phyloP scores from a whole-genome alignment of 2,329 filamentous ascomycete species.

The Colletotrichum noveboracense region DNA sequence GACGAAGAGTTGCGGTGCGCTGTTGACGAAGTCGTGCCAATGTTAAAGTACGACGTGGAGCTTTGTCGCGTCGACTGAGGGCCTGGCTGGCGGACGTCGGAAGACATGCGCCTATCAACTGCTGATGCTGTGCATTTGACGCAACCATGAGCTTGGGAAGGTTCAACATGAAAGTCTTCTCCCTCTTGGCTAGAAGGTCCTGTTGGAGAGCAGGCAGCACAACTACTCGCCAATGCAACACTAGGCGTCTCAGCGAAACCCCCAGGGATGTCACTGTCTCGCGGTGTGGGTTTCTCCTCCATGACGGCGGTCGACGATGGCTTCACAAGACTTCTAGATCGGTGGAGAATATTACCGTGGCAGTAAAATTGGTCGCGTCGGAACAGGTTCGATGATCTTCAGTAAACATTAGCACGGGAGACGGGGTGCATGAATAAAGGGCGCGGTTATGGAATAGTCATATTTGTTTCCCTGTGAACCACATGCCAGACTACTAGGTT shows the following conservation, averaged over 20 bases:
- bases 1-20: neutral
- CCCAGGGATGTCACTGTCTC: slow-evolving; percentile 35
- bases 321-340: neutral
- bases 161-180: neutral
- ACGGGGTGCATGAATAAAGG: neutral
- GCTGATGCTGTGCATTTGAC: neutral
- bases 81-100: neutral
- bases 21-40: neutral
- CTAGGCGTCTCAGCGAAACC: slow-evolving; percentile 35
- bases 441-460: neutral
- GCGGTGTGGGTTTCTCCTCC: slow-evolving; percentile 32
- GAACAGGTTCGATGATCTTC: neutral
- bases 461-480: neutral
- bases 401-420: neutral
- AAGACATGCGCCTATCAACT: neutral
- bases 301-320: slow-evolving; percentile 18
- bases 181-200: neutral
- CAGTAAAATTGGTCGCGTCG: neutral
- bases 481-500: neutral
- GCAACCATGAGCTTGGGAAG: neutral
- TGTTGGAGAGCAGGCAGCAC: slow-evolving; percentile 8
- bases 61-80: neutral
- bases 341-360: neutral
- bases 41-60: neutral
- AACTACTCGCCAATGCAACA: slow-evolving; percentile 20